phyloP scores from a whole-genome alignment of 2,329 filamentous ascomycete genomes.

The Neospermospora avenae region DNA sequence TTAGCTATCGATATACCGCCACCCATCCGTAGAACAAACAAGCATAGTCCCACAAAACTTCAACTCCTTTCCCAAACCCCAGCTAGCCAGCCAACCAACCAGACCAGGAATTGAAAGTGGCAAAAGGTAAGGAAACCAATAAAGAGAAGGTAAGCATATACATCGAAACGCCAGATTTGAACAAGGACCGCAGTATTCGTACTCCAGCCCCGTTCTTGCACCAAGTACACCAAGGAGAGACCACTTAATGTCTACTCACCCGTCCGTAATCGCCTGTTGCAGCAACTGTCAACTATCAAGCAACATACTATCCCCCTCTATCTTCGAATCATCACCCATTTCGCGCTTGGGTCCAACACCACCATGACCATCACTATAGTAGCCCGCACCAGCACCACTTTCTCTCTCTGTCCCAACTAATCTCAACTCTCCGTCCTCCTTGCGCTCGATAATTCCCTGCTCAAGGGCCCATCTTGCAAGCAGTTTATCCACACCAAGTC shows the following conservation, averaged over 20 bases:
- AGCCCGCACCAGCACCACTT: conserved; percentile 29
- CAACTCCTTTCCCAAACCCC: too few relatives aligned
- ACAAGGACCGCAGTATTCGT: background rate
- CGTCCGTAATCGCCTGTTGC: background rate
- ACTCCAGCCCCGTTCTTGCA: background rate
- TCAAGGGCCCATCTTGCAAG: conserved; percentile 61
- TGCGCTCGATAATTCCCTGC: conserved; percentile 59
- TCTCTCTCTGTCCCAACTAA: conserved; percentile 45
- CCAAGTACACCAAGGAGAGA: background rate
- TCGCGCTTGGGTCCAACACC: conserved; percentile 26
- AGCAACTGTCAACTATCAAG: conserved; percentile 24
- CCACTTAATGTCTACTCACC: background rate
- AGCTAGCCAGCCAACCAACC: too few relatives aligned
- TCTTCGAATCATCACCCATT: conserved; percentile 23
- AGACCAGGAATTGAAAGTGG: too few relatives aligned
- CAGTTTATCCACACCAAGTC: conserved; percentile 54
- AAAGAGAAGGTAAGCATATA: background rate
- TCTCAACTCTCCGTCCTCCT: conserved; percentile 54
- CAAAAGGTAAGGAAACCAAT: too few relatives aligned
- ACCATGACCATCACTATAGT: conserved; percentile 35
- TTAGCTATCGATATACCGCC: too few relatives aligned
- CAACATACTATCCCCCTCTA: conserved; percentile 29
- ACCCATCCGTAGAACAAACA: too few relatives aligned
- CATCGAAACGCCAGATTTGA: background rate
- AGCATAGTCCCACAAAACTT: too few relatives aligned